Base-by-base conservation (phyloP, 345 rosid genomes). In the Ceriops zippeliana region DNA sequence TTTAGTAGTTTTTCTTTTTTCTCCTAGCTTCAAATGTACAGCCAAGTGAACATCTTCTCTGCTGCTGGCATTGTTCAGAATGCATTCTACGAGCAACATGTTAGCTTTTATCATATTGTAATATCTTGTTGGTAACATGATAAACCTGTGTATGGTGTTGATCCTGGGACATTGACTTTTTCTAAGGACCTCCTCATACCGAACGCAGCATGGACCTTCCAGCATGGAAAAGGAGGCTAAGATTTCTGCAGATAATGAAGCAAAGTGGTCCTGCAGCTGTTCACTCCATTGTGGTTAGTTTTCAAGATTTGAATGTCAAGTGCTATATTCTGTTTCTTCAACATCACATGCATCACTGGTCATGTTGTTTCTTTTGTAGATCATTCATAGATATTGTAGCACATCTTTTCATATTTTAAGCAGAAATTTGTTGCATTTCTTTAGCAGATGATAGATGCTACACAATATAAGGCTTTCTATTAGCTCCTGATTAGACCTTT, bases 171-270 rank as follows among this genome's bases (percentile, higher is more conserved):
- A 90, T 87, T 90, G 93, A 90, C 96, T 85, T 90, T 82, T 82
- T 85, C 96, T 91, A 95, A 91, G 99, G 99, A 87, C 81, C 90
- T 90, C 82, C 96, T 87, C 90, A 89, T 95, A 88, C 90, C 90
- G 96, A 88, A 95, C 99, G 97, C 99, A 91, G 97, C 90, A 90
- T 85, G 85, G 97, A 91, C 71, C 81, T 88, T 80, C 90, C 99
- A 73, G 89, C 88, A 32, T 95, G 96, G 97, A 87, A 86, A 79
- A 84, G 88, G 72, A 96, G 96, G 81, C 90, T 95, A 70, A 85
- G 88, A 70, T 88, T 89, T 57, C 81, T 91, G 78, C 88, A 87
- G 76, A 65, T 89, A 69, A 69, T 81, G 82, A 91, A 89, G 85
- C 86, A 84, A 81, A 85, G 81, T 59, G 64, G 83, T 73, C 86